phyloP scores from a whole-genome alignment of 1,284 basidiomycete species.

The Cerrena zonata region DNA sequence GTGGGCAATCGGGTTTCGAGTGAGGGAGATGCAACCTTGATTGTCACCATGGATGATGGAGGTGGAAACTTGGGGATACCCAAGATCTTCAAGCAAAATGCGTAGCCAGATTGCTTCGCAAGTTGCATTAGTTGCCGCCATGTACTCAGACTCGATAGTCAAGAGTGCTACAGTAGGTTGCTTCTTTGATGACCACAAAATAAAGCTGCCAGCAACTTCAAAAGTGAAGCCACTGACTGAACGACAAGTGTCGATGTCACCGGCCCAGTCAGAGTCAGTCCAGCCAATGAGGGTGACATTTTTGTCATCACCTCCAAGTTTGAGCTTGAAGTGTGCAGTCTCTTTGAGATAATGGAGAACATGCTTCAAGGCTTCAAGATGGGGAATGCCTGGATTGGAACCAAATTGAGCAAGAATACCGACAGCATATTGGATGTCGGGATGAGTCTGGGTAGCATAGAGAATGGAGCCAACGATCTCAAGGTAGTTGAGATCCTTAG shows the following conservation, averaged over 20 bases:
- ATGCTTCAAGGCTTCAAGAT: slow-evolving; percentile 4
- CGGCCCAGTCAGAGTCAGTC: slow-evolving; percentile 28
- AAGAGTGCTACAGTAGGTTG: slow-evolving; percentile 22
- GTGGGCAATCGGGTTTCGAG: slow-evolving; percentile 20
- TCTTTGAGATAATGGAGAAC: slow-evolving; percentile 5
- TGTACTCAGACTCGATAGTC: slow-evolving; percentile 26
- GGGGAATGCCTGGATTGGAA: slow-evolving; percentile 3
- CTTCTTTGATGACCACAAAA: slow-evolving; percentile 20
- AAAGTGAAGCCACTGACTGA: slow-evolving; percentile 19
- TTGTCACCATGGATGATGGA: slow-evolving; percentile 23
- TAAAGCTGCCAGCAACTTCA: slow-evolving; percentile 8
- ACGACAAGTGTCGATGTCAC: slow-evolving; percentile 11
- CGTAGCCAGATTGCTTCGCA: slow-evolving; percentile 21
- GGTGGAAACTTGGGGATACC: slow-evolving; percentile 1
- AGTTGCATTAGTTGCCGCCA: slow-evolving; percentile 18
- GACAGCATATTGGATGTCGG: slow-evolving; percentile 7
- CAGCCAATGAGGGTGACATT: slow-evolving; percentile 17
- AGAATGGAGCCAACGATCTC: slow-evolving; percentile 3
- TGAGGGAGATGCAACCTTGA: slow-evolving; percentile 21
- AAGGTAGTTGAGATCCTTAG: slow-evolving; percentile 1
- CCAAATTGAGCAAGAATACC: slow-evolving; percentile 4
- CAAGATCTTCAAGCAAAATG: slow-evolving; percentile 13
- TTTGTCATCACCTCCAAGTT: background rate
- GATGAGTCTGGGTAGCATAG: slow-evolving; percentile 7
- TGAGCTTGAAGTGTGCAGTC: slow-evolving; percentile 2